Evolutionary conservation across 352 stramenopile genomes (phyloP), one percentile per base, ranked within the genome.

Genomic region (Peronosclerospora sorghi): DNA sequence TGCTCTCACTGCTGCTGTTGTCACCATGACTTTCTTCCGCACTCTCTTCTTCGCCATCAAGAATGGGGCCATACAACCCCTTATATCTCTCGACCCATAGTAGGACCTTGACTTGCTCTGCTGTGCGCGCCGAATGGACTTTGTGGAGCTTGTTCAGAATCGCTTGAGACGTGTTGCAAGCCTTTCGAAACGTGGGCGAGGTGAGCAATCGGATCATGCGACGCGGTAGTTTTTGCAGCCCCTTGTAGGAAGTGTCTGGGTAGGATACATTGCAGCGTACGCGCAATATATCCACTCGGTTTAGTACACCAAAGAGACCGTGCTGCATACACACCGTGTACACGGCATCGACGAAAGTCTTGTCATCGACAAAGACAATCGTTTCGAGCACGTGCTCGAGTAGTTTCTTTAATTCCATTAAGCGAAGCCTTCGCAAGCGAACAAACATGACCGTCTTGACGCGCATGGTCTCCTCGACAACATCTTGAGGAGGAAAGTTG

Each of bases 1-100:
- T n/a, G n/a, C n/a, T n/a, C n/a, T n/a, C n/a, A n/a, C n/a, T n/a
- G 32, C 36, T 39, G 19, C 28, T 47, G 9, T 14, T n/a, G n/a
- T n/a, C 30, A 23, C 13, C 37, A 0, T 35, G 36, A n/a, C n/a
- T n/a, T n/a, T n/a, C n/a, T 32, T 39, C 48, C 14, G n/a, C n/a
- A n/a, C n/a, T n/a, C n/a, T n/a, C n/a, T n/a, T n/a, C n/a, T n/a
- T 61, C 52, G 12, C 44, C 39, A 6, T 53, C 52, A 35, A 44
- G 28, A 29, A 59, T 45, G 8, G 40, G 39, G 8, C 58, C 61
- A 35, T 59, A 54, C 8, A 55, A 14, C 8, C 26, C 52, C 41
- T 63, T 59, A 43, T 65, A 77, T 36, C 54, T 50, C 35, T 69
- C 60, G 14, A 77, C 39, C 65, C 65, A 81, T 7, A 77, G 35